Evolutionary conservation across 1,284 basidiomycete species (phyloP).

Genomic region (Porogramme epimiltina): DNA sequence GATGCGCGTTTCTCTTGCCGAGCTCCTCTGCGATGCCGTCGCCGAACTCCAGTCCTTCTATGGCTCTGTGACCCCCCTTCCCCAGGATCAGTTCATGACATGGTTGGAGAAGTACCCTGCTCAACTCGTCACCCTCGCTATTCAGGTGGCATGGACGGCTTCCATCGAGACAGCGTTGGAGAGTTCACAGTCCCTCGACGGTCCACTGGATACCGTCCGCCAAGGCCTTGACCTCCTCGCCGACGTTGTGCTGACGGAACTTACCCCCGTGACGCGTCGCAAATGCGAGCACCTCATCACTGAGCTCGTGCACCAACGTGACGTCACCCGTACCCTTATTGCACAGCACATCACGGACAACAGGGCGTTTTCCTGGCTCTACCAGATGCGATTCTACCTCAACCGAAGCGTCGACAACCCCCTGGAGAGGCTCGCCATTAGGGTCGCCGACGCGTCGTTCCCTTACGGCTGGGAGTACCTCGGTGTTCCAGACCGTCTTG

Average conservation of each 20-base stretch:
- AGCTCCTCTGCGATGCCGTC: conserved; percentile 80
- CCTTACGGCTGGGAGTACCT: conserved; percentile 99
- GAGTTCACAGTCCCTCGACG: conserved; percentile 55
- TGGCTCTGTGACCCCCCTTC: conserved; percentile 56
- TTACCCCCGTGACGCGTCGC: conserved; percentile 85
- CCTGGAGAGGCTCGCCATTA: conserved; percentile 79
- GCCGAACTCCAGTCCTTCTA: conserved; percentile 83
- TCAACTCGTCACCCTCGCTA: conserved; percentile 91
- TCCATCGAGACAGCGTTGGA: conserved; percentile 81
- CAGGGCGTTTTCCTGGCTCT: conserved; percentile 90
- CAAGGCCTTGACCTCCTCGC: conserved; percentile 92
- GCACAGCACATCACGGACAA: conserved; percentile 65
- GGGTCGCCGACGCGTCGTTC: conserved; percentile 91
- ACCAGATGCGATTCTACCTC: conserved; percentile 98
- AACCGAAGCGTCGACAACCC: conserved; percentile 73
- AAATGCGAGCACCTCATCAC: conserved; percentile 99
- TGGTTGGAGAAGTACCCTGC: conserved; percentile 97
- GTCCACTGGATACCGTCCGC: conserved; percentile 74
- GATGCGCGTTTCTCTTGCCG: conserved; percentile 92
- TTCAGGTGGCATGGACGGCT: conserved; percentile 94
- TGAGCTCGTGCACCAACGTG: conserved; percentile 96
- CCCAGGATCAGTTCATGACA: conserved; percentile 70
- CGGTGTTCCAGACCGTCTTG: conserved; percentile 94
- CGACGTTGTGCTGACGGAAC: conserved; percentile 91
- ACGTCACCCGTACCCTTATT: conserved; percentile 86